These are phyloP conservation scores for Heliamphora exappendiculata DNA, from an alignment of 148 eudicot species.

Conservation along the genomic window DNA sequence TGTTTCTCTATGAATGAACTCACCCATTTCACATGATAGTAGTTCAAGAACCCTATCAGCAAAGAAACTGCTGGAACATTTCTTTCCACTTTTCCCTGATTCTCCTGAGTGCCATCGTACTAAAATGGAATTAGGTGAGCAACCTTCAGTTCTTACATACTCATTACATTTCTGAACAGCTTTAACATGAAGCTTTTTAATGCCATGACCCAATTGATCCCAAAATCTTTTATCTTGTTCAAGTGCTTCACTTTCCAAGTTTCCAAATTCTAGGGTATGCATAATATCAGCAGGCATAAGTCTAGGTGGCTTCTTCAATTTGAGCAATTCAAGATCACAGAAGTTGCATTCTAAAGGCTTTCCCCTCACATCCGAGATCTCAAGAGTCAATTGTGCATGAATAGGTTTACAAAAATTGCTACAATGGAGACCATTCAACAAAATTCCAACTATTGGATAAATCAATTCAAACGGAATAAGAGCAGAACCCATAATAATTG, in stretches of 20 bases:
- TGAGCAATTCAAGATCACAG: constrained; percentile 71
- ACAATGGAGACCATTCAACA: constrained; percentile 16
- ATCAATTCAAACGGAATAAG: constrained; percentile 67
- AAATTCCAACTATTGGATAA: constrained; percentile 61
- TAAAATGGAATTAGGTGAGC: constrained; percentile 30
- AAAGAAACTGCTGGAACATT: constrained; percentile 29
- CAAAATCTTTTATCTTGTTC: constrained; percentile 18
- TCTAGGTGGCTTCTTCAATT: constrained; percentile 20
- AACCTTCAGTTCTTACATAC: constrained; percentile 12
- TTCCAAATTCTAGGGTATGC: constrained; percentile 17
- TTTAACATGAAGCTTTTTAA: constrained; percentile 42
- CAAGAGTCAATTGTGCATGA: constrained; percentile 51
- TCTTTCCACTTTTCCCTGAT: constrained; percentile 28
- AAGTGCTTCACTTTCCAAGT: constrained; percentile 18
- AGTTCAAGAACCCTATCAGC: constrained; percentile 63
- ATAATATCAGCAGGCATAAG: constrained; percentile 18
- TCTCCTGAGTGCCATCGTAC: constrained; percentile 33
- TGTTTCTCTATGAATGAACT: constrained; percentile 22
- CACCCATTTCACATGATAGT: constrained; percentile 35
- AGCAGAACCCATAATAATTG: constrained; percentile 66
- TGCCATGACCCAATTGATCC: constrained; percentile 30
- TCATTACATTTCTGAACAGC: constrained; percentile 28
- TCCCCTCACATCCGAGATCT: constrained; percentile 66
- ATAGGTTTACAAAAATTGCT: constrained; percentile 19
- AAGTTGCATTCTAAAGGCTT: constrained; percentile 66